A percentile compares a stretch with the other conserved stretches of the same genome.
Evolutionary conservation across 768 basidiomycete species (phyloP).

Genomic region (Butyriboletus loyo): DNA sequence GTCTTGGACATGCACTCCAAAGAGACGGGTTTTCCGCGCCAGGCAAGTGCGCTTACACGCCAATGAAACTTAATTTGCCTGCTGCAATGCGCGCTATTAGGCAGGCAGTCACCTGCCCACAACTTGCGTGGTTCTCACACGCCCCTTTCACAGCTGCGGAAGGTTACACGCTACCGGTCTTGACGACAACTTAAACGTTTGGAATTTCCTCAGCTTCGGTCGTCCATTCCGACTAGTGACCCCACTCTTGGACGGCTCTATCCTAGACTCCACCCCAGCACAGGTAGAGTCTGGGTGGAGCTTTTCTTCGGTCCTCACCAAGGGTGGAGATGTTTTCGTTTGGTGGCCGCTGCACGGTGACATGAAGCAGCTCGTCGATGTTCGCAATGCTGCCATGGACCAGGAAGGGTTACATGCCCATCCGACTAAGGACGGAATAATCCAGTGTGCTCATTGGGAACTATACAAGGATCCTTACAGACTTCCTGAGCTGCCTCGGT

Average conservation of each 20-base stretch:
- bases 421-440: slow-evolving; percentile 37
- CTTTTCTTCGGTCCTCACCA: slow-evolving; percentile 72
- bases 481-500: slow-evolving; percentile 56
- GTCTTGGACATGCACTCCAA: slow-evolving; percentile 36
- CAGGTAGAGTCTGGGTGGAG: slow-evolving; percentile 82
- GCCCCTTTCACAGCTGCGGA: slow-evolving; percentile 56
- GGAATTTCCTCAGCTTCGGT: slow-evolving; percentile 79
- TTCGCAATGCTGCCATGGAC: slow-evolving; percentile 47
- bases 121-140: slow-evolving; percentile 11
- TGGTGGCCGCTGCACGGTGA: slow-evolving; percentile 65
- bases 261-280: slow-evolving; percentile 45
- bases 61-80: slow-evolving; percentile 60
- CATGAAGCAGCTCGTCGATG: slow-evolving; percentile 37
- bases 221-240: slow-evolving; percentile 62
- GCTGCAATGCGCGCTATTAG: slow-evolving; percentile 60
- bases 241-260: slow-evolving; percentile 37
- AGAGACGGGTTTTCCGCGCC: slow-evolving; percentile 57
- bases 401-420: slow-evolving; percentile 30
- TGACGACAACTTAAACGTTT: slow-evolving; percentile 57
- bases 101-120: slow-evolving; percentile 32
- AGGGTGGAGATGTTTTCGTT: slow-evolving; percentile 66
- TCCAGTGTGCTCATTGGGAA: slow-evolving; percentile 64
- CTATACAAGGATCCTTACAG: slow-evolving; percentile 50
- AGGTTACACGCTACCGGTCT: slow-evolving; percentile 67
- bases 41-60: slow-evolving; percentile 47